Percentiles rank a stretch among this genome's conserved stretches.
phyloP scores from a whole-genome alignment of 306 rosid species.

The Quercus agrifolia region DNA sequence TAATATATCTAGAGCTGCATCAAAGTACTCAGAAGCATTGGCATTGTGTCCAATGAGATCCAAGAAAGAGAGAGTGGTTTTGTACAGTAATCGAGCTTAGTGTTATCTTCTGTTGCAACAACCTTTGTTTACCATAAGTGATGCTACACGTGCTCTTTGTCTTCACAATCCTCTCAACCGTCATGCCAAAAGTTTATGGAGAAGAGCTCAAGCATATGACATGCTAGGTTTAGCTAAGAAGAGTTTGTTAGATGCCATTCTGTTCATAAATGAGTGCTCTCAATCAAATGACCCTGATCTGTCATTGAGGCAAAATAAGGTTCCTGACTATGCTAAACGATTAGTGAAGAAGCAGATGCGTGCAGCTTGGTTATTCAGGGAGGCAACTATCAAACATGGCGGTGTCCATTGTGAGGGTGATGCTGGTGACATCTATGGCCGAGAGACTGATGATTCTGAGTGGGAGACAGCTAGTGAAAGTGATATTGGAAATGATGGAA shows the following conservation, averaged over 20 bases:
- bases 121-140: conserved; percentile 93
- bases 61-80: conserved; percentile 92
- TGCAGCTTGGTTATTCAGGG: conserved; percentile 97
- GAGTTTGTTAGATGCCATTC: no score
- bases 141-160: conserved; percentile 93
- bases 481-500: conserved; percentile 89
- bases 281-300: no score
- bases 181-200: conserved; percentile 99
- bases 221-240: no score
- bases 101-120: conserved; percentile 90
- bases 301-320: no score
- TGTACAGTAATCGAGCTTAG: conserved; percentile 93
- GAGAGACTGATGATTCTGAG: conserved; percentile 88
- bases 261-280: no score
- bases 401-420: conserved; percentile 83
- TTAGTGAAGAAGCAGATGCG: no score
- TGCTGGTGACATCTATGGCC: conserved; percentile 82
- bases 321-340: no score
- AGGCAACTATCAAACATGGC: conserved; percentile 93
- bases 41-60: conserved; percentile 96
- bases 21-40: conserved; percentile 92
- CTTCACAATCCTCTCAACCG: conserved; percentile 95
- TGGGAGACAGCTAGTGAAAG: conserved; percentile 99
- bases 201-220: no score
- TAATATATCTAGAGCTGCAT: conserved; percentile 90